Percentiles rank a stretch among this genome's conserved stretches.
Conservation (phyloP, 371 early-diverging fungal species). For the Mortierella sp. region DNA sequence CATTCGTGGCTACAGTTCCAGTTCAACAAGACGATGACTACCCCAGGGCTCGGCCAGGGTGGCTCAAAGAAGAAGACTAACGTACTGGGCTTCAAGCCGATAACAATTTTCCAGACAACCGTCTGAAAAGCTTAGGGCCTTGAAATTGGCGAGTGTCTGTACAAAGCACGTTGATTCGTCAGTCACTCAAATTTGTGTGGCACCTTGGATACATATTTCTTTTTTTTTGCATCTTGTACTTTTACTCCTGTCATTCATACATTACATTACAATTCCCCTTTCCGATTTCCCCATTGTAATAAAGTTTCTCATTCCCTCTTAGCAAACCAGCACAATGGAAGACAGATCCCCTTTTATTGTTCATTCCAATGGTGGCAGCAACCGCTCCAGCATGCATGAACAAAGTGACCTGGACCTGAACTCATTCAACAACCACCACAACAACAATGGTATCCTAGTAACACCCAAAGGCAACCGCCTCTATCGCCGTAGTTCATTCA, state of each 20-base stretch:
- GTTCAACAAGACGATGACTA: conserved; percentile 52
- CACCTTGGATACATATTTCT: neutral
- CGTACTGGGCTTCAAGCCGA: conserved; percentile 40
- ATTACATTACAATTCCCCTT: neutral
- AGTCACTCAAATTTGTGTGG: neutral
- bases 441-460: conserved; percentile 16
- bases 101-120: conserved; percentile 47
- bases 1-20: conserved; percentile 54
- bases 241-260: conserved; percentile 7
- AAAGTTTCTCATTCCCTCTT: neutral
- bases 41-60: conserved; percentile 14
- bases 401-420: conserved; percentile 11
- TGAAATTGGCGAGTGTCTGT: neutral
- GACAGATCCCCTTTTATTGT: conserved; percentile 28
- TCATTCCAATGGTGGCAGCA: conserved; percentile 10
- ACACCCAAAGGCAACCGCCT: conserved; percentile 15
- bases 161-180: neutral
- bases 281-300: conserved; percentile 8
- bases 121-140: conserved; percentile 6
- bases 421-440: conserved; percentile 13
- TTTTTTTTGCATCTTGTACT: neutral
- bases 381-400: neutral
- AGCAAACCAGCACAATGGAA: conserved; percentile 12
- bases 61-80: conserved; percentile 21
- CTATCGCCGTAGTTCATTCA: conserved; percentile 45